A percentile compares a stretch with the other conserved stretches of the same genome.
Conservation (phyloP, 176 grass and related monocot genomes). For the Carex parvula region DNA sequence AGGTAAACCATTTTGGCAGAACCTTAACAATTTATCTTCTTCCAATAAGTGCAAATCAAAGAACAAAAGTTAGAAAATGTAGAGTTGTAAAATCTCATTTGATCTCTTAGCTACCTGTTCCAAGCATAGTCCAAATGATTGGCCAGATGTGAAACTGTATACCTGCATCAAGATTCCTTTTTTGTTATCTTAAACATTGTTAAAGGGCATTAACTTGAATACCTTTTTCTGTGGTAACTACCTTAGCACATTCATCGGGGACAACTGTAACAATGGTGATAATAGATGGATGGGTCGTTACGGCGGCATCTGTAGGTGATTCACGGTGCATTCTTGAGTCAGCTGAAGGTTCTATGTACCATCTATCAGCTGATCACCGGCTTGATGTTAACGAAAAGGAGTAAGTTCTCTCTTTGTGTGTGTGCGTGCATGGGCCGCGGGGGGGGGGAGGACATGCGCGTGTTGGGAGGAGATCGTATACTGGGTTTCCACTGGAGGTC, state of each 20-base stretch:
- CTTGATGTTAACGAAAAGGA: conserved; percentile 80
- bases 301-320: conserved; percentile 86
- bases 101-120: not conserved
- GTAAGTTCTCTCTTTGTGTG: conserved; percentile 39
- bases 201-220: not conserved
- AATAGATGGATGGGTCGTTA: conserved; percentile 93
- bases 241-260: conserved; percentile 68
- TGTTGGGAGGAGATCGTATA: not conserved
- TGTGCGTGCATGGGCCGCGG: not conserved
- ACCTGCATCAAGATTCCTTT: not conserved
- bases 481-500: not conserved
- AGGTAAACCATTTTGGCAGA: conserved; percentile 2
- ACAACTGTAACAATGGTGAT: conserved; percentile 93
- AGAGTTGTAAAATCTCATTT: not conserved
- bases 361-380: conserved; percentile 80
- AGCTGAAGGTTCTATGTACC: conserved; percentile 70
- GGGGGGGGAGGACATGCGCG: not conserved
- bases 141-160: not conserved
- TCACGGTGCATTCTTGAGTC: conserved; percentile 87
- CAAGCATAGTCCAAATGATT: not conserved
- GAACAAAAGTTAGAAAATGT: not conserved
- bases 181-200: not conserved
- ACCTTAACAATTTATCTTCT: not conserved
- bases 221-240: conserved; percentile 8
- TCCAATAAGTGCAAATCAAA: not conserved